Percentiles rank a stretch among this genome's conserved stretches.
phyloP scores from a whole-genome alignment of 1,284 basidiomycete genomes.

The Inonotus hispidus region DNA sequence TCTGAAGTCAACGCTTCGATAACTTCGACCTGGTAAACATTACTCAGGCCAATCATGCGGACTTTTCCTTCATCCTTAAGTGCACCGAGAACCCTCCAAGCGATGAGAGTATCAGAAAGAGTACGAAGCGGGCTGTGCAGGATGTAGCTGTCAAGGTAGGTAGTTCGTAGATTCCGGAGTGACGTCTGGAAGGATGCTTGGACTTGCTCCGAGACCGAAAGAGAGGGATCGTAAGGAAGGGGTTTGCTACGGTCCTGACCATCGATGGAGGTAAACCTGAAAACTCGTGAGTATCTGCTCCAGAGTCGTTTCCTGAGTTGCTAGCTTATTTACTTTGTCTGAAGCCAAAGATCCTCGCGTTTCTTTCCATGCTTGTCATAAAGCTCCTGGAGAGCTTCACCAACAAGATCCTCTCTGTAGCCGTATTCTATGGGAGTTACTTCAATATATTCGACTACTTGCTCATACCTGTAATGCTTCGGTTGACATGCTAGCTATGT shows the following conservation, averaged over 20 bases:
- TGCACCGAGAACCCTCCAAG: constrained; percentile 56
- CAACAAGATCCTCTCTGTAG: constrained; percentile 71
- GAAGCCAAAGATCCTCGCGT: constrained; percentile 62
- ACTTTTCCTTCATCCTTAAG: constrained; percentile 62
- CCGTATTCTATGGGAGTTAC: constrained; percentile 4
- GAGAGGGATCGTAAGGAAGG: constrained; percentile 62
- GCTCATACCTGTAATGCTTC: constrained; percentile 63
- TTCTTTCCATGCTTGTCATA: constrained; percentile 46
- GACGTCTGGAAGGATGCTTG: constrained; percentile 57
- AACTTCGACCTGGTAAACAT: constrained; percentile 59
- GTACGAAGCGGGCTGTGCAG: constrained; percentile 71
- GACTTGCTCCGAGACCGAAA: constrained; percentile 56
- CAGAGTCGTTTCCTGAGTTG: not conserved
- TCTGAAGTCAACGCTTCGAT: constrained; percentile 48
- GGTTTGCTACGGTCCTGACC: constrained; percentile 68
- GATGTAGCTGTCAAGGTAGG: constrained; percentile 69
- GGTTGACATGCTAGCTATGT: constrained; percentile 58
- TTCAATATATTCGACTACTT: not conserved
- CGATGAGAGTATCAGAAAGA: constrained; percentile 52
- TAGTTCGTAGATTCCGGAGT: constrained; percentile 59
- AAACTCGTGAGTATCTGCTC: constrained; percentile 5
- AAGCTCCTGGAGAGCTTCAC: constrained; percentile 56
- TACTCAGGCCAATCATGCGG: constrained; percentile 66
- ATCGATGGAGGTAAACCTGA: constrained; percentile 63
- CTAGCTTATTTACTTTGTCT: constrained; percentile 65